Conservation (phyloP, 2,329 filamentous ascomycete species). For the Apiospora sp. region DNA sequence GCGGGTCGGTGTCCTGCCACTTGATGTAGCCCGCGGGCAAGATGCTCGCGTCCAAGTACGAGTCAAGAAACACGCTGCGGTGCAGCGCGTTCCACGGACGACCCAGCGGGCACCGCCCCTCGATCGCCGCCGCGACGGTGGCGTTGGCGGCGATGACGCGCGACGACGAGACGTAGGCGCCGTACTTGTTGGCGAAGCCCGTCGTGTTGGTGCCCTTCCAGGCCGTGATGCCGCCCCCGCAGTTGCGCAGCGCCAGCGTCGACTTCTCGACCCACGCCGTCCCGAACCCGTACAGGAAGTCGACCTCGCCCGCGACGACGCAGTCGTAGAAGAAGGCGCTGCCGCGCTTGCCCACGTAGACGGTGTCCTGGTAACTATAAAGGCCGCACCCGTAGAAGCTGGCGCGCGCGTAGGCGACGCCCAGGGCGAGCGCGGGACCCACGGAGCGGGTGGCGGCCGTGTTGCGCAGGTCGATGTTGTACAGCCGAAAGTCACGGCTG, state of each 20-base stretch:
- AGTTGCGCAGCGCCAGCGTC: conserved; percentile 62
- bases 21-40: conserved; percentile 61
- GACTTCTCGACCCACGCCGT: conserved; percentile 67
- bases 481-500: conserved; percentile 68
- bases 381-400: conserved; percentile 73
- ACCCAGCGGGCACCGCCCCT: conserved; percentile 63
- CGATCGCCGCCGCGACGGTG: conserved; percentile 45
- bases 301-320: conserved; percentile 70
- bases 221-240: conserved; percentile 72
- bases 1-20: conserved; percentile 52
- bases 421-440: conserved; percentile 67
- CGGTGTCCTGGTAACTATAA: conserved; percentile 74
- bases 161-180: conserved; percentile 68
- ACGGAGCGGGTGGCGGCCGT: conserved; percentile 57
- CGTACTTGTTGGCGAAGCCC: conserved; percentile 71
- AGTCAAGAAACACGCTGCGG: conserved; percentile 63
- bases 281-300: conserved; percentile 75
- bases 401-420: conserved; percentile 68
- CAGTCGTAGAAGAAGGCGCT: conserved; percentile 70
- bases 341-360: conserved; percentile 71
- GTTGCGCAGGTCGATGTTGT: conserved; percentile 73
- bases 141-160: conserved; percentile 62
- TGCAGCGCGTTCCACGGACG: conserved; percentile 69
- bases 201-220: conserved; percentile 75
- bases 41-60: conserved; percentile 63